Evolutionary conservation across 495 filamentous ascomycete species (phyloP).

Genomic region (Penicillium canariense): DNA sequence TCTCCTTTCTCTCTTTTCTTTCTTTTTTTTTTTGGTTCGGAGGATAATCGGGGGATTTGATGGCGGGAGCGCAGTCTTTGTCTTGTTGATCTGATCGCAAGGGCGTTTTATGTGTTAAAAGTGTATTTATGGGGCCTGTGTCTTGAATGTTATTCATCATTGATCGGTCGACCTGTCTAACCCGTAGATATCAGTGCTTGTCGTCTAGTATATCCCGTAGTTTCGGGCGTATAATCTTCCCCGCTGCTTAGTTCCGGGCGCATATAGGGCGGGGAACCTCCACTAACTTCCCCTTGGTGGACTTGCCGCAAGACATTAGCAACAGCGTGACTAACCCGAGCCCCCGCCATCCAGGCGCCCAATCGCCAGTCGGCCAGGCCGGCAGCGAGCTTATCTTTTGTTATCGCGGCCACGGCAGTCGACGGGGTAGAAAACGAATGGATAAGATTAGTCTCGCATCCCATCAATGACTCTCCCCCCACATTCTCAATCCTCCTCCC

Average conservation of each 20-base stretch:
- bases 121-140: slow-evolving; percentile 1
- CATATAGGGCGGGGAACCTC: too few species aligned
- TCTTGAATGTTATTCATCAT: background rate
- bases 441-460: too few species aligned
- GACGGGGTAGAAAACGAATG: background rate
- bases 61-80: background rate
- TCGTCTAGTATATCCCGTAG: too few species aligned
- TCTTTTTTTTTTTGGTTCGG: background rate
- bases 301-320: too few species aligned
- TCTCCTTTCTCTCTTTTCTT: slow-evolving; percentile 12
- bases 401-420: slow-evolving; percentile 3
- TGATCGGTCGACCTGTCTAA: too few species aligned
- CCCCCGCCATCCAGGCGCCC: background rate
- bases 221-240: too few species aligned
- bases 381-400: slow-evolving; percentile 21
- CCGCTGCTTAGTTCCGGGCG: background rate
- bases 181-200: too few species aligned
- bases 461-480: too few species aligned
- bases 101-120: slow-evolving; percentile 7
- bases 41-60: background rate
- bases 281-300: too few species aligned
- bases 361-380: slow-evolving; percentile 20
- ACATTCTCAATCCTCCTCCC: slow-evolving; percentile 8
- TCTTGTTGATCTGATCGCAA: background rate
- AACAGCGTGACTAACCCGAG: slow-evolving; percentile 25